phyloP scores from a whole-genome alignment of 192 early-diverging fungal genomes.

The Anaeromyces robustus region DNA sequence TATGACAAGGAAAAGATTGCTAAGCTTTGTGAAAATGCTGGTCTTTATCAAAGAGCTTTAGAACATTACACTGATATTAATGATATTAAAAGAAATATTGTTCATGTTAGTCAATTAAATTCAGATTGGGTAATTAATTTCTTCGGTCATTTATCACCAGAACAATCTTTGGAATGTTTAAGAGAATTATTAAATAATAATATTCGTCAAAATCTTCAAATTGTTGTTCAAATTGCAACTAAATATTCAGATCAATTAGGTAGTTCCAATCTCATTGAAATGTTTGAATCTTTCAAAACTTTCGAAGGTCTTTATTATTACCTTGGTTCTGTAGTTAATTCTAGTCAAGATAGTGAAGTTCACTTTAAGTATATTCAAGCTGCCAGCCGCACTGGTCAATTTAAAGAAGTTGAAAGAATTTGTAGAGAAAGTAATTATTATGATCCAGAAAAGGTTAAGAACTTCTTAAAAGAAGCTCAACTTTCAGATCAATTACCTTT shows the following conservation, averaged over 20 bases:
- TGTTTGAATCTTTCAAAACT: slow-evolving; percentile 85
- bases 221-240: slow-evolving; percentile 86
- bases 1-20: slow-evolving; percentile 89
- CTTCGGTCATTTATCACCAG: slow-evolving; percentile 92
- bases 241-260: slow-evolving; percentile 95
- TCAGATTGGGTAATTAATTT: slow-evolving; percentile 86
- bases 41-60: slow-evolving; percentile 84
- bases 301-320: slow-evolving; percentile 95
- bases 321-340: slow-evolving; percentile 87
- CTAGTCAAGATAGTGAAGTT: slow-evolving; percentile 84
- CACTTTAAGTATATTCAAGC: slow-evolving; percentile 99
- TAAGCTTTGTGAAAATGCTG: slow-evolving; percentile 91
- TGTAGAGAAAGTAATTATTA: slow-evolving; percentile 92
- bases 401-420: slow-evolving; percentile 94
- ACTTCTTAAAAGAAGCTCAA: slow-evolving; percentile 94
- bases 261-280: slow-evolving; percentile 65
- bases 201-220: slow-evolving; percentile 86
- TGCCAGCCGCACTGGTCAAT: slow-evolving; percentile 76
- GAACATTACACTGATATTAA: slow-evolving; percentile 93
- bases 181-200: slow-evolving; percentile 87
- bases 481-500: slow-evolving; percentile 90
- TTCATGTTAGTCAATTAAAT: slow-evolving; percentile 70
- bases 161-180: slow-evolving; percentile 86
- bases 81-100: slow-evolving; percentile 90
- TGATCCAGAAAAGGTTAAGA: slow-evolving; percentile 97